Conservation (phyloP, 768 basidiomycete species). For the Suillus fuscotomentosus region DNA sequence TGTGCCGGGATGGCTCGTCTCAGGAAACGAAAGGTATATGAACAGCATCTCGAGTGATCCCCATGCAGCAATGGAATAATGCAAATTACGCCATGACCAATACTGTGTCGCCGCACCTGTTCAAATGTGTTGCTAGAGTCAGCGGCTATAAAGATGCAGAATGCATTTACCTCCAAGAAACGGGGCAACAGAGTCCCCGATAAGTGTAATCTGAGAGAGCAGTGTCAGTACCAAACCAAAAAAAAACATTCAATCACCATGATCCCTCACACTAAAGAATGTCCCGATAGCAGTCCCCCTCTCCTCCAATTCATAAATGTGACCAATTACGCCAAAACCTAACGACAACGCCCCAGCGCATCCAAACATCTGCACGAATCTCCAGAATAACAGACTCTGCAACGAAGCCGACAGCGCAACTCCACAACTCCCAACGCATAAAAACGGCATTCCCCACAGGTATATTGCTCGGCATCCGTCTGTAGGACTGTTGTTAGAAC, state of each 20-base stretch:
- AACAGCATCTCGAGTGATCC: constrained; percentile 39
- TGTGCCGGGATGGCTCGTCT: constrained; percentile 62
- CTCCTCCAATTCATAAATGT: constrained; percentile 65
- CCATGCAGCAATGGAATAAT: constrained; percentile 41
- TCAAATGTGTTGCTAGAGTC: background rate
- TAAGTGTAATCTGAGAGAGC: constrained; percentile 40
- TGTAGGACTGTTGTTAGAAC: constrained; percentile 17
- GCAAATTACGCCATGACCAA: constrained; percentile 65
- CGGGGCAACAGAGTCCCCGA: constrained; percentile 64
- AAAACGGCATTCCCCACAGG: constrained; percentile 43
- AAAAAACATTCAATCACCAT: constrained; percentile 10
- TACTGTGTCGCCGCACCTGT: constrained; percentile 53
- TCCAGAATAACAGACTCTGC: constrained; percentile 53
- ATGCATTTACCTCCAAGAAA: constrained; percentile 45
- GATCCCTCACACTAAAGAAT: constrained; percentile 45
- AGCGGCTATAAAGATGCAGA: background rate
- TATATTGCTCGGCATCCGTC: constrained; percentile 64
- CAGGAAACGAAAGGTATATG: constrained; percentile 53
- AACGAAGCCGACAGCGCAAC: constrained; percentile 48
- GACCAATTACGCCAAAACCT: constrained; percentile 60
- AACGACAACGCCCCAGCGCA: constrained; percentile 52
- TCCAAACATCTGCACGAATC: constrained; percentile 69
- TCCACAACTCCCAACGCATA: constrained; percentile 56
- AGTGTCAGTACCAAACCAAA: background rate
- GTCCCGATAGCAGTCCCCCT: constrained; percentile 58